Evolutionary conservation across 345 rosid species (phyloP).

Genomic region (Citrus sp.): DNA sequence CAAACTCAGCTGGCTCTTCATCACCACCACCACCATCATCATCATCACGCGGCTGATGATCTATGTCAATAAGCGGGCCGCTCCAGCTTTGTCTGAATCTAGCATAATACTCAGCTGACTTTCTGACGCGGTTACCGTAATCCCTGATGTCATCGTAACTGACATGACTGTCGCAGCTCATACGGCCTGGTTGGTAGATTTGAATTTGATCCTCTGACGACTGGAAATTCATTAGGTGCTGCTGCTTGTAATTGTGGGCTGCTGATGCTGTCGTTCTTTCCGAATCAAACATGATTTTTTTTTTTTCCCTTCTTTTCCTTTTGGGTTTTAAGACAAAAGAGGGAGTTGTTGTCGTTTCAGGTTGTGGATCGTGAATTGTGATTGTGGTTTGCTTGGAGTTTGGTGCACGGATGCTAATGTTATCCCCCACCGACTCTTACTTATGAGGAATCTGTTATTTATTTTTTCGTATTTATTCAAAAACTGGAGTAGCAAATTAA

Average conservation of each 20-base stretch:
- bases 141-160: neutral
- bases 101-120: slow-evolving; percentile 11
- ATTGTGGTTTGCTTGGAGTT: neutral
- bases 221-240: neutral
- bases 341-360: neutral
- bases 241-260: too few species aligned
- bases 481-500: neutral
- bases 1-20: slow-evolving; percentile 34
- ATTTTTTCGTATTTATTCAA: neutral
- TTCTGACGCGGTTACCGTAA: slow-evolving; percentile 7
- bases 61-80: neutral
- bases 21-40: neutral
- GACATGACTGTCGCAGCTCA: neutral
- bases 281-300: slow-evolving; percentile 37
- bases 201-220: neutral
- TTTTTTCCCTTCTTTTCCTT: neutral
- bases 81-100: neutral
- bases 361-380: neutral
- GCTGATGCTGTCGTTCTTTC: neutral
- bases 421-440: neutral
- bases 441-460: neutral
- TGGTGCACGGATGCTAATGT: slow-evolving; percentile 9
- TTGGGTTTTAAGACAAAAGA: neutral
- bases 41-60: neutral
- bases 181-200: neutral